Conservation (phyloP, 2,329 filamentous ascomycete species). For the Simplicillium aogashimaense region DNA sequence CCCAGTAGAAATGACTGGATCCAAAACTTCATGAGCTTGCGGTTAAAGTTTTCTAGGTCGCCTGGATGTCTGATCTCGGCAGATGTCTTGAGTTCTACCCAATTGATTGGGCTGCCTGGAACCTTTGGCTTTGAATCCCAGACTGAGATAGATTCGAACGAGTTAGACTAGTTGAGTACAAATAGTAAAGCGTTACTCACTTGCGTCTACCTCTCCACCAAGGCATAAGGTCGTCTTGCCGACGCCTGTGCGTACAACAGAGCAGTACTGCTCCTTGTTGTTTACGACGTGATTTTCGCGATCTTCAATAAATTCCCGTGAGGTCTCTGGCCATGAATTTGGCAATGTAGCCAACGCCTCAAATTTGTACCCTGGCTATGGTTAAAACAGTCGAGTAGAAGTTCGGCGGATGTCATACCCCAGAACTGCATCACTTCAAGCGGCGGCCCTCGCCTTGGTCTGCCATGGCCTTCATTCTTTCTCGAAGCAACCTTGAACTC, state of each 20-base stretch:
- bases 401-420: constrained; percentile 43
- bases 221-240: constrained; percentile 67
- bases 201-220: constrained; percentile 87
- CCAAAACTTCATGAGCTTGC: constrained; percentile 93
- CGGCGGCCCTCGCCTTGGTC: constrained; percentile 31
- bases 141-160: constrained; percentile 35
- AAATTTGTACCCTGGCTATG: constrained; percentile 77
- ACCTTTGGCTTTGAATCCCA: constrained; percentile 71
- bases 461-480: constrained; percentile 33
- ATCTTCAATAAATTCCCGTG: constrained; percentile 68
- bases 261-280: constrained; percentile 94
- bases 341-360: constrained; percentile 76
- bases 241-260: constrained; percentile 80
- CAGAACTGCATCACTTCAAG: constrained; percentile 86
- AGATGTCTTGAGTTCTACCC: constrained; percentile 93
- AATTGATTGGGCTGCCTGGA: constrained; percentile 64
- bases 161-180: constrained; percentile 3
- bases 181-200: constrained; percentile 42
- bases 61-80: constrained; percentile 57
- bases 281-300: constrained; percentile 65
- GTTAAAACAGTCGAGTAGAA: not conserved
- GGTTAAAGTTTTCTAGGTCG: constrained; percentile 69
- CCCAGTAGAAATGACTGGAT: constrained; percentile 91
- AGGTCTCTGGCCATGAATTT: constrained; percentile 60
- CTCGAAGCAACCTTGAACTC: constrained; percentile 56